A percentile compares a stretch with the other conserved stretches of the same genome.
Evolutionary conservation across 78 protist species (phyloP).

Genomic region (Acrasis kona): DNA sequence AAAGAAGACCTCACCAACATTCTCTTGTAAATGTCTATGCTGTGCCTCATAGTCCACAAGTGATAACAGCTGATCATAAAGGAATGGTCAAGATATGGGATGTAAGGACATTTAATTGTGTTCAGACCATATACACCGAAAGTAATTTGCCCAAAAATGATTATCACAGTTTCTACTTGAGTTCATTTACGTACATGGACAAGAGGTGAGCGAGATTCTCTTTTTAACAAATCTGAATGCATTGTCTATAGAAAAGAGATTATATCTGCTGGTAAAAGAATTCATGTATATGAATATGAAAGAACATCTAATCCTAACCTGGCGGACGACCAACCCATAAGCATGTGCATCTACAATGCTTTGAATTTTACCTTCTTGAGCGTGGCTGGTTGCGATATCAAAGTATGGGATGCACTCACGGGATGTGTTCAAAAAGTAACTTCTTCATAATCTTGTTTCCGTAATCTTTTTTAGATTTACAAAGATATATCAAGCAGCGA

Average conservation of each 20-base stretch:
- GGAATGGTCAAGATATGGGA: conserved; percentile 19
- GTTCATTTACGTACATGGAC: background rate
- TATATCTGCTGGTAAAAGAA: background rate
- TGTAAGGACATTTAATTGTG: background rate
- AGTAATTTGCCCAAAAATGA: background rate
- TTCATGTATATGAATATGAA: background rate
- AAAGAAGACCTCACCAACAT: background rate
- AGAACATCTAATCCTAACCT: background rate
- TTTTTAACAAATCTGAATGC: background rate
- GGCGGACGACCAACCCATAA: conserved; percentile 9
- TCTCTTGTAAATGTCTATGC: background rate
- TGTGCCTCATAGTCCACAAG: conserved; percentile 5
- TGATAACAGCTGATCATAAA: background rate
- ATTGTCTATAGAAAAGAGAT: background rate
- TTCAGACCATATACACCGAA: too few relatives aligned
- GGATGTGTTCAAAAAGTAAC: background rate
- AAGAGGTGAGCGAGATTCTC: background rate
- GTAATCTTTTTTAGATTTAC: too few relatives aligned
- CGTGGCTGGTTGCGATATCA: background rate
- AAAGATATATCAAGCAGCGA: background rate
- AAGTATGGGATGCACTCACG: conserved; percentile 6
- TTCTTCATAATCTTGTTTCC: too few relatives aligned
- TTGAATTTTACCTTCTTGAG: background rate
- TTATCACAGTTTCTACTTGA: background rate
- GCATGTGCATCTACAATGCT: background rate